Evolutionary conservation across 2,329 filamentous ascomycete genomes (phyloP), one percentile per base, ranked within the genome.

Genomic region (Colletotrichum sp.): DNA sequence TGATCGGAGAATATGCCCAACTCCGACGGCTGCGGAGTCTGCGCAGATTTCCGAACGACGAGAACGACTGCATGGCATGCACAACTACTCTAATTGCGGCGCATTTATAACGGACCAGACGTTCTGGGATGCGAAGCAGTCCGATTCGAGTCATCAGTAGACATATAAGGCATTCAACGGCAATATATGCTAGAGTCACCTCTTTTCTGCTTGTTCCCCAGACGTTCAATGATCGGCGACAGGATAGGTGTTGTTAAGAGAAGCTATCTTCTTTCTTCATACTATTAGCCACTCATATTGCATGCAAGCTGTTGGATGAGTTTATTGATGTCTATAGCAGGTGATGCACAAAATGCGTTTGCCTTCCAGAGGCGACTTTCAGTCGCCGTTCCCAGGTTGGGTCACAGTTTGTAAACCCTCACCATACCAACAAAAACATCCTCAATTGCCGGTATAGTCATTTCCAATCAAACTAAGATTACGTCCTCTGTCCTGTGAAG

Each of bases 141-240:
- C n/a, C 43, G 10, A 1, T 8, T 13, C 1, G 6, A 22, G n/a
- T 52, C 10, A n/a, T 5, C 6, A 12, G 0, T 8, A 52, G n/a
- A 13, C 2, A 22, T 52, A 13, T 13, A 13, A 12, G 10, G n/a
- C 10, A 52, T 52, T 52, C n/a, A 48, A 48, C 18, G 1, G 43
- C n/a, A 52, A 22, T 13, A 3, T 0, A 22, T 22, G 12, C n/a
- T n/a, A 22, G 43, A 52, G 9, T 22, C n/a, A 52, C 43, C 18
- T 0, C 9, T 22, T 48, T 6, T 13, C 3, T 22, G 10, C n/a
- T 48, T 22, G 4, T 1, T 48, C n/a, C 39, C 4, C 6, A 0
- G 10, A 0, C 2, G 3, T 22, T 22, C n/a, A 48, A 48, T 2
- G 1, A 13, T 7, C 18, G 1, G 4, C n/a, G n/a, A 13, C 12